Conservation (phyloP, 1,139 yeast genomes). For the Zygosaccharomyces pseudobailii region DNA sequence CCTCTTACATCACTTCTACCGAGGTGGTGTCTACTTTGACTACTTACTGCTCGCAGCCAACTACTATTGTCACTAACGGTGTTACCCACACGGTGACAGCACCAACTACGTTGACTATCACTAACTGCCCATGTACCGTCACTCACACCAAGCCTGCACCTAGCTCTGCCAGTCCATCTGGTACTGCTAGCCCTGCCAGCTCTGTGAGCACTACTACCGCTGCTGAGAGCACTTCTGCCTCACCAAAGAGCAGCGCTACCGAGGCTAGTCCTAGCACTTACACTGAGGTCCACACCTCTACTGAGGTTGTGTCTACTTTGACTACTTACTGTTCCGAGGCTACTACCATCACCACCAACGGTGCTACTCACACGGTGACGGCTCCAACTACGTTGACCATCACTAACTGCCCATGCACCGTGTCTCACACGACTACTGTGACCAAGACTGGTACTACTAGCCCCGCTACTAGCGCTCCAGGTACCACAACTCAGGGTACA, state of each 20-base stretch:
- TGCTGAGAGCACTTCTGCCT: no score
- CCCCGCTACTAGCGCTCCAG: background rate
- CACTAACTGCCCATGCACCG: constrained; percentile 59
- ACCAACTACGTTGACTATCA: constrained; percentile 53
- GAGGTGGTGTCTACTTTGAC: constrained; percentile 49
- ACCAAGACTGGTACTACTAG: background rate
- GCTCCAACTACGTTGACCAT: constrained; percentile 52
- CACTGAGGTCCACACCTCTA: constrained; percentile 27
- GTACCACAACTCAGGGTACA: background rate
- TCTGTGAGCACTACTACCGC: background rate
- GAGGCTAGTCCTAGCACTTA: constrained; percentile 15
- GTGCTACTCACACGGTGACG: constrained; percentile 46
- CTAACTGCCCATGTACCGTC: constrained; percentile 59
- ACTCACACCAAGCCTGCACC: constrained; percentile 3
- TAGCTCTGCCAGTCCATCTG: background rate
- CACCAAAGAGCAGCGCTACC: constrained; percentile 10
- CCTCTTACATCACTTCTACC: constrained; percentile 31
- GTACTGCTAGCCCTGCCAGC: constrained; percentile 1
- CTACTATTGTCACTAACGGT: constrained; percentile 48
- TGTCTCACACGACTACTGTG: constrained; percentile 22
- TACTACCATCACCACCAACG: constrained; percentile 49
- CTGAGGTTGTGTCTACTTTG: constrained; percentile 47
- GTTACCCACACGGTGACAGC: constrained; percentile 46
- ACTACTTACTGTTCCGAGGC: constrained; percentile 59
- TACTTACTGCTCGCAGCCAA: constrained; percentile 58